Conservation (phyloP, 2,329 filamentous ascomycete species). For the Trichoderma polysporum region DNA sequence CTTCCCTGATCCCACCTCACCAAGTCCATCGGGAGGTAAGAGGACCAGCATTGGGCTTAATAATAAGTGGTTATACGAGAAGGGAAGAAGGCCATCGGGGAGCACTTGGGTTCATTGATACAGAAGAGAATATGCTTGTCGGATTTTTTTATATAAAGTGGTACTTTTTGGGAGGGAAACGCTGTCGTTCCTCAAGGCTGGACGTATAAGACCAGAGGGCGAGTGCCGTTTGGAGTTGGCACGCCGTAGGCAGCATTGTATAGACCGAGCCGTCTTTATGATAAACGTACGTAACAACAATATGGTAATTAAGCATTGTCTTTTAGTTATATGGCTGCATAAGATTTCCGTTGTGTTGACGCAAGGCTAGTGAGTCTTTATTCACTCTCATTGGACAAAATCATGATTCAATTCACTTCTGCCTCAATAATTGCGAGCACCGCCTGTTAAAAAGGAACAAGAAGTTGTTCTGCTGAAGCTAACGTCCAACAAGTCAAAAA, state of each 20-base stretch:
- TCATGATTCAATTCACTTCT: neutral
- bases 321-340: neutral
- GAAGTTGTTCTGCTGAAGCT: neutral
- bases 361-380: neutral
- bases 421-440: neutral
- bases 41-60: slow-evolving; percentile 76
- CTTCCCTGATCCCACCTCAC: slow-evolving; percentile 63
- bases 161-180: slow-evolving; percentile 9
- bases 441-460: neutral
- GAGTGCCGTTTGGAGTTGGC: neutral
- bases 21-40: slow-evolving; percentile 66
- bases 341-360: neutral
- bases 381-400: neutral
- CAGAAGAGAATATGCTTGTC: neutral
- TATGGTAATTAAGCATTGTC: slow-evolving; percentile 9
- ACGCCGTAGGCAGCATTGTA: neutral
- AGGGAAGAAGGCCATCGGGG: slow-evolving; percentile 59
- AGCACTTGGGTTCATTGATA: slow-evolving; percentile 41
- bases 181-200: slow-evolving; percentile 4
- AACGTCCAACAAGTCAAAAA: neutral
- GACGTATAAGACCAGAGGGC: slow-evolving; percentile 17
- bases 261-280: slow-evolving; percentile 9
- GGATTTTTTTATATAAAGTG: neutral
- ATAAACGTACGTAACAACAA: slow-evolving; percentile 16
- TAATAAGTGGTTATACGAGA: slow-evolving; percentile 94